Evolutionary conservation across 2,329 filamentous ascomycete genomes (phyloP), one percentile per base, ranked within the genome.

Genomic region (Trichoderma sp.): DNA sequence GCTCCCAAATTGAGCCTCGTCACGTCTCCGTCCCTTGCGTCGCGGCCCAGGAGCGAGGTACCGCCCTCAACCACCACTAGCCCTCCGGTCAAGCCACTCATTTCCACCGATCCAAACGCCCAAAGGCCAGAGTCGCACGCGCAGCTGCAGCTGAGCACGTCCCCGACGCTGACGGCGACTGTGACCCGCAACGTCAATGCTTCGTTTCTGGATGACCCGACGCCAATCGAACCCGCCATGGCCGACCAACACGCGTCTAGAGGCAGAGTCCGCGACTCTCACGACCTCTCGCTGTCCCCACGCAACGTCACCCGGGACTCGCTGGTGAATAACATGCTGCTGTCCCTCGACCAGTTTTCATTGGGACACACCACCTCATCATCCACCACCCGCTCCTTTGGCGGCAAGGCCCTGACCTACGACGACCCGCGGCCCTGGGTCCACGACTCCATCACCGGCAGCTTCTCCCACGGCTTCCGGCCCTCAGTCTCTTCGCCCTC

Each of bases 321-420:
- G 43, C 88, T 99, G 70, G 92, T 99, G 66, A 90, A 95, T 77
- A 96, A 97, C 77, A 95, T 99, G 90, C 87, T 98, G 67, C 83
- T 95, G 69, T 97, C 93, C 47, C 88, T 99, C 69, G 94, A 97
- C 78, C 90, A 94, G 76, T 88, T 94, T 74, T 89, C 86, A 47
- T 82, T 85, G 70, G 81, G 77, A 51, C 81, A 84, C 70, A 74
- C 59, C n/a, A 30, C 58, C 34, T 39, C 34, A 39, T 39, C 34
- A 26, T 26, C 59, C 47, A 48, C 59, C 2, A 48, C 58, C 55
- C 52, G 60, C 51, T 57, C 26, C 63, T 67, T 60, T 62, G 63
- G 62, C 58, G 63, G 63, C 43, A 48, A 44, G 47, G 39, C 67
- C 39, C 67, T 67, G 50, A 67, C 68, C 68, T 72, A 72, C 71